Evolutionary conservation across 352 stramenopile genomes (phyloP).

Genomic region (Globisporangium okanoganense): DNA sequence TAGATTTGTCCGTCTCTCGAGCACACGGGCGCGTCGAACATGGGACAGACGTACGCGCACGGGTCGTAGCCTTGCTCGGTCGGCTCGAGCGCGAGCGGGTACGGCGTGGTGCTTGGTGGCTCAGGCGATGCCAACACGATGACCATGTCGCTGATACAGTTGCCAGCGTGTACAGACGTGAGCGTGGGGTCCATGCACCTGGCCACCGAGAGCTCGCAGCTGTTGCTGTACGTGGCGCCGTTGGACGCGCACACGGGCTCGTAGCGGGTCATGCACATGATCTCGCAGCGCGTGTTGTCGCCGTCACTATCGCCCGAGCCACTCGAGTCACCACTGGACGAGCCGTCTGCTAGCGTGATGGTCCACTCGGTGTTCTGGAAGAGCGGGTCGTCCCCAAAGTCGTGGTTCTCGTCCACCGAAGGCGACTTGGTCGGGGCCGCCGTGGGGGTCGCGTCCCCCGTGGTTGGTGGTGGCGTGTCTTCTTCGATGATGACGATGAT

Average conservation of each 20-base stretch:
- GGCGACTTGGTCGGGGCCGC: background rate
- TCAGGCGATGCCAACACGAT: background rate
- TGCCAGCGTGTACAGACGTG: background rate
- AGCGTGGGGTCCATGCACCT: conserved; percentile 10
- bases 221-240: conserved; percentile 17
- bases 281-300: background rate
- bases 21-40: conserved; percentile 21
- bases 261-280: background rate
- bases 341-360: background rate
- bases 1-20: conserved; percentile 20
- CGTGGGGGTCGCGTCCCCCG: background rate
- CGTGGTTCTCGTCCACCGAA: background rate
- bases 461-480: background rate
- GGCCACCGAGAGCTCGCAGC: conserved; percentile 10
- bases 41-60: conserved; percentile 15
- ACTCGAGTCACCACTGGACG: background rate
- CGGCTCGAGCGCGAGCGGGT: background rate
- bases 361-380: background rate
- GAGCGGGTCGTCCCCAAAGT: background rate
- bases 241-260: conserved; percentile 18
- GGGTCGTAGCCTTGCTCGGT: conserved; percentile 2
- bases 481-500: background rate
- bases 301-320: background rate
- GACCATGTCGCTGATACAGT: background rate
- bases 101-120: background rate